A percentile compares a stretch with the other conserved stretches of the same genome.
Conservation (phyloP, 2,329 filamentous ascomycete genomes). For the Penicillium sp. region DNA sequence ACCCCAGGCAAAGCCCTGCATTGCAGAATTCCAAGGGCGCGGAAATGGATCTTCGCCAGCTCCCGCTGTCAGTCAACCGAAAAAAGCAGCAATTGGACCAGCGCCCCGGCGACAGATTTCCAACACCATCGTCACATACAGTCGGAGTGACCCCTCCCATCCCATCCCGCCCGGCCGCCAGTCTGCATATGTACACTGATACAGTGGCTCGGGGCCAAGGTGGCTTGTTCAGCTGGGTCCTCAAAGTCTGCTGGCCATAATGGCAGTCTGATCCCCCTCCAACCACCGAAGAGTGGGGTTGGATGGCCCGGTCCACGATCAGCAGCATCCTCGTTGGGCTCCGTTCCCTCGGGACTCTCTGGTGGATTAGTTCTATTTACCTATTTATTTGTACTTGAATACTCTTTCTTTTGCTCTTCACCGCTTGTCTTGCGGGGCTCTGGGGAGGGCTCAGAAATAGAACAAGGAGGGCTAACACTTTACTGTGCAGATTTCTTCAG, state of each 20-base stretch:
- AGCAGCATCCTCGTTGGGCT: constrained; percentile 31
- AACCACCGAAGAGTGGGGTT: constrained; percentile 25
- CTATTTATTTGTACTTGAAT: background rate
- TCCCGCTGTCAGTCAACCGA: constrained; percentile 32
- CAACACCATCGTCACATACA: constrained; percentile 9
- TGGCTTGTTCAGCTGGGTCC: constrained; percentile 27
- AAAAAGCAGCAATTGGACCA: constrained; percentile 18
- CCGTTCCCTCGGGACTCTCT: constrained; percentile 30
- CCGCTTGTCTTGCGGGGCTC: constrained; percentile 30
- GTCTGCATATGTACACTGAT: constrained; percentile 15
- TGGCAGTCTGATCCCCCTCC: constrained; percentile 13
- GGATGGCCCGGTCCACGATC: constrained; percentile 27
- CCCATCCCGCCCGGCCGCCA: constrained; percentile 16
- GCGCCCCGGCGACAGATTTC: constrained; percentile 19
- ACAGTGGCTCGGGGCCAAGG: constrained; percentile 24
- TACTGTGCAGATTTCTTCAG: constrained; percentile 20
- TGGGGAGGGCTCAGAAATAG: background rate
- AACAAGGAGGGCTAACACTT: background rate
- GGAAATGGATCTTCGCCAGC: constrained; percentile 27
- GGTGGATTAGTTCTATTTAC: constrained; percentile 23
- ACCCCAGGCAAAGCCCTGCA: constrained; percentile 23
- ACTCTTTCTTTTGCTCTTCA: constrained; percentile 20
- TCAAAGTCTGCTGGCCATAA: constrained; percentile 15
- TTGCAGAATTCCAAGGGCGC: constrained; percentile 22
- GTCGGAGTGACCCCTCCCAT: constrained; percentile 11